phyloP scores from a whole-genome alignment of 1,284 basidiomycete species.

The Tilletia caries region DNA sequence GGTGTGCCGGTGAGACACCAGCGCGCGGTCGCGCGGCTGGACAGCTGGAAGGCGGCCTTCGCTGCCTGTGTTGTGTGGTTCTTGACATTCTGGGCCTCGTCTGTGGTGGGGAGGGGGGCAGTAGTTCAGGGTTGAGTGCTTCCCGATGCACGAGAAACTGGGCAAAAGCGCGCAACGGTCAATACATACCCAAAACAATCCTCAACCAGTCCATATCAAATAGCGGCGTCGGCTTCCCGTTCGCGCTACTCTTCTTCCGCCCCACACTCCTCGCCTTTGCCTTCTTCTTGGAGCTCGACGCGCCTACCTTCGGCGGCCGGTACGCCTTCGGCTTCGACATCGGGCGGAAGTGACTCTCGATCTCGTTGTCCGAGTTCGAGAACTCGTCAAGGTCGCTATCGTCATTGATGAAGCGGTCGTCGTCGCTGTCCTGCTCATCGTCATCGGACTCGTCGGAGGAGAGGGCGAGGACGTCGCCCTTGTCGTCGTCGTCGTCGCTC shows the following conservation, averaged over 20 bases:
- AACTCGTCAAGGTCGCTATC: not conserved
- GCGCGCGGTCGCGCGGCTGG: conserved; percentile 28
- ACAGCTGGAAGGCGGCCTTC: conserved; percentile 73
- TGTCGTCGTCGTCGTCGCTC: not conserved
- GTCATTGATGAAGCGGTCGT: not conserved
- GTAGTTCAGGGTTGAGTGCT: conserved; percentile 9
- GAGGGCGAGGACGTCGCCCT: not conserved
- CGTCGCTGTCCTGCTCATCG: conserved; percentile 2
- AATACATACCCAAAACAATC: conserved; percentile 70
- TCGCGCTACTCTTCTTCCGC: not conserved
- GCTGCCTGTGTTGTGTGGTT: conserved; percentile 76
- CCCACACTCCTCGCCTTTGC: not conserved
- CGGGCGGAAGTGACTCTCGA: not conserved
- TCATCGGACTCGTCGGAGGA: not conserved
- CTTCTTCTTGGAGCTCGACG: not conserved
- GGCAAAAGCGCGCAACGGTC: conserved; percentile 34
- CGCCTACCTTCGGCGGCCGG: not conserved
- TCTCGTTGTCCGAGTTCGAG: conserved; percentile 6
- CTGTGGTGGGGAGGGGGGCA: conserved; percentile 55
- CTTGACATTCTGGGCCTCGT: conserved; percentile 97
- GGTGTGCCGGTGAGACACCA: conserved; percentile 56
- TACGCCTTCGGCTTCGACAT: not conserved
- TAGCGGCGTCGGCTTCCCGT: conserved; percentile 60
- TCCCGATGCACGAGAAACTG: not conserved
- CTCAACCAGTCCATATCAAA: conserved; percentile 80